phyloP scores from a whole-genome alignment of 192 early-diverging fungal species.

The Coemansia furcata region DNA sequence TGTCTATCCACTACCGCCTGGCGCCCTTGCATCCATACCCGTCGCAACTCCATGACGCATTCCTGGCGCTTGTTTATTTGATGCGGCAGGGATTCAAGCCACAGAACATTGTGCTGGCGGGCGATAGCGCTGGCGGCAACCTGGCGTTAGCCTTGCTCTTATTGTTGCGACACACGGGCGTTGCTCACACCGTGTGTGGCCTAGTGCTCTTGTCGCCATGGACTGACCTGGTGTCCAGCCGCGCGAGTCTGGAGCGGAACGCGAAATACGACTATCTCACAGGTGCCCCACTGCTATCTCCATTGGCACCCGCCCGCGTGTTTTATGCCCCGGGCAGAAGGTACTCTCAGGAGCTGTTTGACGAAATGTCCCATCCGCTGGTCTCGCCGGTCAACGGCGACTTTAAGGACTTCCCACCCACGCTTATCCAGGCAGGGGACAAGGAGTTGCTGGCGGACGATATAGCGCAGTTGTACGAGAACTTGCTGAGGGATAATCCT shows the following conservation, averaged over 20 bases:
- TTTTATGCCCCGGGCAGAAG: conserved; percentile 40
- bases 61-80: conserved; percentile 56
- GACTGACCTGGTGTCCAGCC: conserved; percentile 17
- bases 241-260: conserved; percentile 23
- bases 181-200: conserved; percentile 49
- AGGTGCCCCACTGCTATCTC: conserved; percentile 15
- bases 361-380: conserved; percentile 33
- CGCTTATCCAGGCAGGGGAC: conserved; percentile 39
- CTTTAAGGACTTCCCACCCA: conserved; percentile 38
- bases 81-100: conserved; percentile 58
- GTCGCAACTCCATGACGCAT: conserved; percentile 63
- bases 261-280: conserved; percentile 28
- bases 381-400: conserved; percentile 45
- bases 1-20: conserved; percentile 51
- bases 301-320: conserved; percentile 18
- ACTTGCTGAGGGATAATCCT: conserved; percentile 29
- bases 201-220: conserved; percentile 58
- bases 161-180: conserved; percentile 58
- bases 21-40: conserved; percentile 52
- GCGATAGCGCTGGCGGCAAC: conserved; percentile 75
- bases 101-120: conserved; percentile 60
- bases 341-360: conserved; percentile 19
- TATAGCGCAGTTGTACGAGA: conserved; percentile 32
- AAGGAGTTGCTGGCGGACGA: conserved; percentile 41
- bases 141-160: conserved; percentile 59